Conservation (phyloP, 1,284 basidiomycete genomes). For the Cutaneotrichosporon daszewskae region DNA sequence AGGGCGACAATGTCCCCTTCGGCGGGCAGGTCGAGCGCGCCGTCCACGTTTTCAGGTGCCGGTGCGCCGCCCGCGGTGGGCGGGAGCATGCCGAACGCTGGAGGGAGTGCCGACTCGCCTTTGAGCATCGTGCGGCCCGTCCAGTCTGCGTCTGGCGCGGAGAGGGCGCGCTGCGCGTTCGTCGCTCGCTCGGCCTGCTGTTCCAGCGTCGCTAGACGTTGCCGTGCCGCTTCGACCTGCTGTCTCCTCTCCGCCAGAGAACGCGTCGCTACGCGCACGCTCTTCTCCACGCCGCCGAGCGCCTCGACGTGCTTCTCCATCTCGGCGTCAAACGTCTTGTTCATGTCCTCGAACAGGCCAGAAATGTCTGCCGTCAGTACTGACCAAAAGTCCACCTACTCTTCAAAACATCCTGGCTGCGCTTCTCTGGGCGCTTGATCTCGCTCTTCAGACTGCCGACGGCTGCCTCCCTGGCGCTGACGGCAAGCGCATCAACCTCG, state of each 20-base stretch:
- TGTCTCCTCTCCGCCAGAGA: conserved; percentile 83
- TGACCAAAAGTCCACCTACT: conserved; percentile 51
- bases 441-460: conserved; percentile 63
- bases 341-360: conserved; percentile 69
- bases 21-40: too few species aligned
- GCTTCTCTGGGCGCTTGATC: conserved; percentile 68
- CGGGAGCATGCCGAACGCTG: conserved; percentile 17
- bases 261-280: conserved; percentile 81
- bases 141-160: conserved; percentile 58
- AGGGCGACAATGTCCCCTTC: conserved; percentile 56
- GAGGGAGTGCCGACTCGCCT: conserved; percentile 51
- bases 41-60: conserved; percentile 28
- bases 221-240: conserved; percentile 69
- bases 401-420: conserved; percentile 82
- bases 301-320: conserved; percentile 79
- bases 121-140: conserved; percentile 62
- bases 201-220: conserved; percentile 66
- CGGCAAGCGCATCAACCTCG: conserved; percentile 61
- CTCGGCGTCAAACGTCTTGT: conserved; percentile 73
- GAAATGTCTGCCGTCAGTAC: conserved; percentile 63
- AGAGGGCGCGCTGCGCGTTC: conserved; percentile 72
- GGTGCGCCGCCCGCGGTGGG: conserved; percentile 30
- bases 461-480: conserved; percentile 67
- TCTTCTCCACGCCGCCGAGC: conserved; percentile 75
- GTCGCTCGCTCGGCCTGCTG: conserved; percentile 67